Conservation (phyloP, 2,329 filamentous ascomycete genomes). For the Botrytis elliptica region DNA sequence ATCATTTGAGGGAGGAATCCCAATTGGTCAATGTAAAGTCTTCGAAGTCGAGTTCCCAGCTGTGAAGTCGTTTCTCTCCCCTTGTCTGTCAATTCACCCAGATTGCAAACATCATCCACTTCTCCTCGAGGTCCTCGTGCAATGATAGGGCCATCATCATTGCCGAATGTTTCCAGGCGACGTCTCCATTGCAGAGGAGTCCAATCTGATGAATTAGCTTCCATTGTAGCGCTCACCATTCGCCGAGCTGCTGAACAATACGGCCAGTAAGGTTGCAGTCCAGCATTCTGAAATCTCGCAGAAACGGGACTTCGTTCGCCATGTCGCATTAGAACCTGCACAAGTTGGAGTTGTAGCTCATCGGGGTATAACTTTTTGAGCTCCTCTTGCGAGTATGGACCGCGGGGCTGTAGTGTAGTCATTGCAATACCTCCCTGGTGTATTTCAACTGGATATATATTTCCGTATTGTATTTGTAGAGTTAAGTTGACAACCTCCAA, state of each 20-base stretch:
- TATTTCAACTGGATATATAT: neutral
- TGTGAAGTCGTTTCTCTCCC: conserved; percentile 70
- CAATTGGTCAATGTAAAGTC: conserved; percentile 73
- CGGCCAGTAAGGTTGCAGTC: conserved; percentile 73
- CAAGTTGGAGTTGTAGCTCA: conserved; percentile 77
- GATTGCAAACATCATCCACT: conserved; percentile 78
- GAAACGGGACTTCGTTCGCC: conserved; percentile 82
- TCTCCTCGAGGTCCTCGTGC: conserved; percentile 66
- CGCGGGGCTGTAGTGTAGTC: conserved; percentile 73
- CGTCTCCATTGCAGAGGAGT: conserved; percentile 57
- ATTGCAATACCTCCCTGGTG: conserved; percentile 49
- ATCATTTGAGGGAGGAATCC: conserved; percentile 65
- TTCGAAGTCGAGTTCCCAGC: conserved; percentile 65
- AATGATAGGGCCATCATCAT: conserved; percentile 66
- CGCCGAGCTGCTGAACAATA: conserved; percentile 80
- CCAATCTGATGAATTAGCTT: conserved; percentile 46
- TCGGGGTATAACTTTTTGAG: conserved; percentile 78
- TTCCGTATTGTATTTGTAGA: neutral
- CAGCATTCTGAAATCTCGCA: conserved; percentile 80
- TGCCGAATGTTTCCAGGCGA: conserved; percentile 78
- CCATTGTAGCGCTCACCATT: conserved; percentile 61
- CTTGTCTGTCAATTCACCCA: conserved; percentile 72
- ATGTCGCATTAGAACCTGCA: conserved; percentile 82
- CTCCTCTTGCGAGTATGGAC: conserved; percentile 78
- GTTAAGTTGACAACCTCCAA: neutral